Evolutionary conservation across 1,284 basidiomycete species (phyloP).

Genomic region (Trametes pubescens): DNA sequence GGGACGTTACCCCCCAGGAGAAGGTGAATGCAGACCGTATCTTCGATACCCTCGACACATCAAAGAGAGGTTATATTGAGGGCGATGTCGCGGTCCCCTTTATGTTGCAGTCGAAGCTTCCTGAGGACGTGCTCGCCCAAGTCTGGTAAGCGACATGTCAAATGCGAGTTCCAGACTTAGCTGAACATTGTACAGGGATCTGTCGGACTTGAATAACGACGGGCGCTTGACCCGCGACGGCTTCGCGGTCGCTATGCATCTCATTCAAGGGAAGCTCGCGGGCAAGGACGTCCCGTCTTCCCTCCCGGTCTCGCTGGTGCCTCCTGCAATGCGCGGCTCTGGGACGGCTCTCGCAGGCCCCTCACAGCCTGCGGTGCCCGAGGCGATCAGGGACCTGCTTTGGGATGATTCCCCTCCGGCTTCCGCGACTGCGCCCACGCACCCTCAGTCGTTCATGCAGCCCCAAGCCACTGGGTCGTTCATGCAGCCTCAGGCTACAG

Average conservation of each 20-base stretch:
- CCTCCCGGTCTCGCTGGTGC: constrained; percentile 81
- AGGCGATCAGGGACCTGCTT: constrained; percentile 53
- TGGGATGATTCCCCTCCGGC: constrained; percentile 74
- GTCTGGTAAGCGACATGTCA: constrained; percentile 75
- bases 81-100: constrained; percentile 96
- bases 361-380: constrained; percentile 47
- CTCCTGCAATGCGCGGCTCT: constrained; percentile 74
- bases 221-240: constrained; percentile 91
- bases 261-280: constrained; percentile 89
- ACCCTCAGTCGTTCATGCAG: constrained; percentile 44
- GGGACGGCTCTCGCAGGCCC: constrained; percentile 31
- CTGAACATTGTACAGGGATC: constrained; percentile 70
- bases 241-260: constrained; percentile 96
- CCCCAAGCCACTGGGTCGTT: constrained; percentile 47
- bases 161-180: constrained; percentile 11
- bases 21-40: constrained; percentile 84
- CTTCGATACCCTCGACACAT: constrained; percentile 86
- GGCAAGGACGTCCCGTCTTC: constrained; percentile 84
- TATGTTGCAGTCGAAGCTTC: constrained; percentile 91
- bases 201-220: constrained; percentile 91
- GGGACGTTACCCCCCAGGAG: constrained; percentile 89
- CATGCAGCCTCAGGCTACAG: constrained; percentile 20
- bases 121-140: constrained; percentile 86
- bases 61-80: constrained; percentile 85
- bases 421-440: constrained; percentile 49